Evolutionary conservation across 2,329 filamentous ascomycete genomes (phyloP).

Genomic region (Sporothrix brasiliensis): DNA sequence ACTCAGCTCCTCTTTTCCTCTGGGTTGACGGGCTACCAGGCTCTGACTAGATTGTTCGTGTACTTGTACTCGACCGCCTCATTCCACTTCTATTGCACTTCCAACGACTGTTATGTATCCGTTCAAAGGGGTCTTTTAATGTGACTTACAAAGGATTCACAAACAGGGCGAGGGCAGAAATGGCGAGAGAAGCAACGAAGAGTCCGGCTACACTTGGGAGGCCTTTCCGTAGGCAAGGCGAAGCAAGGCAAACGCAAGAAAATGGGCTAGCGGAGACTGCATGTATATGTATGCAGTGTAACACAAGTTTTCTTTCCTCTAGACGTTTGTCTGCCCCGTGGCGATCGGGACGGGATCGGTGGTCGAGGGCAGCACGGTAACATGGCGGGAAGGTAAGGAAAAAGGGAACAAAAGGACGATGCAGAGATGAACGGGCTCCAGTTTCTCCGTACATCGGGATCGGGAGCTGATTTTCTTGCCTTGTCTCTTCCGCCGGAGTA

Average conservation of each 20-base stretch:
- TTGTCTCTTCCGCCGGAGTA: slow-evolving; percentile 18
- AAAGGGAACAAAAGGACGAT: not conserved
- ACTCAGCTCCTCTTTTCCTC: not conserved
- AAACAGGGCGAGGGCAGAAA: not conserved
- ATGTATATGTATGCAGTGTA: slow-evolving; percentile 16
- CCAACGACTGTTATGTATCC: slow-evolving; percentile 4
- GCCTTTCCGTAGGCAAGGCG: slow-evolving; percentile 1
- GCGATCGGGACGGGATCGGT: slow-evolving; percentile 21
- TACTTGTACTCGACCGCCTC: not conserved
- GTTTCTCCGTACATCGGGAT: not conserved
- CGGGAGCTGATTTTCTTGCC: not conserved
- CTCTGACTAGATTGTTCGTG: not conserved
- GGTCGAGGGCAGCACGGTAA: not conserved
- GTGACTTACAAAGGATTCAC: not conserved
- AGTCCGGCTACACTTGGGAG: not conserved
- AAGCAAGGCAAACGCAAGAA: not conserved
- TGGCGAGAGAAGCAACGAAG: not conserved
- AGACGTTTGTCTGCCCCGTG: not conserved
- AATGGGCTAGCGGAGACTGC: not conserved
- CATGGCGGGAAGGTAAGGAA: not conserved
- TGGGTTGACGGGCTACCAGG: not conserved
- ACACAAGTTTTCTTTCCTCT: not conserved
- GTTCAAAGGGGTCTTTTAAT: not conserved
- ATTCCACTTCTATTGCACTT: not conserved
- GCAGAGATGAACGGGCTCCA: no score